phyloP scores from a whole-genome alignment of 108 stramenopile genomes.

The Phaeodactylum tricornutum region DNA sequence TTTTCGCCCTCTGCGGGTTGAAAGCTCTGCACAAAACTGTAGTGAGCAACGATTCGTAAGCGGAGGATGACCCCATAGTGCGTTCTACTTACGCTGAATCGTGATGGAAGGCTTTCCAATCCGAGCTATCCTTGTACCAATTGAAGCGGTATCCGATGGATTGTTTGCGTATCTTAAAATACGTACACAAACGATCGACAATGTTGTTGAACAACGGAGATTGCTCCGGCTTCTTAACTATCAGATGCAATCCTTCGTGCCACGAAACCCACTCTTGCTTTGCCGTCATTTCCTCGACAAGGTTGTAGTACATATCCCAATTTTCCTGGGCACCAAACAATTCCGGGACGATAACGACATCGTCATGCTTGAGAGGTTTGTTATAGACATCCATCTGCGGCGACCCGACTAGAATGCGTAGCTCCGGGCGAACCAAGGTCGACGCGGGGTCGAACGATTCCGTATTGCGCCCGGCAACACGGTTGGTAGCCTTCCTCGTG shows the following conservation, averaged over 20 bases:
- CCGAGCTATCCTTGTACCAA: conserved; percentile 75
- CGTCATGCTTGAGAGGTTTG: conserved; percentile 61
- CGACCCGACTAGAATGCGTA: conserved; percentile 45
- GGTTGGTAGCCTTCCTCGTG: conserved; percentile 29
- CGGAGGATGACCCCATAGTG: conserved; percentile 1
- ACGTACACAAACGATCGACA: conserved; percentile 51
- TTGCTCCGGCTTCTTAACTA: conserved; percentile 56
- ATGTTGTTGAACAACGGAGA: conserved; percentile 51
- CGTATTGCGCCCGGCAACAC: conserved; percentile 45
- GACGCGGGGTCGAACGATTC: conserved; percentile 66
- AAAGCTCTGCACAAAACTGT: too few species aligned
- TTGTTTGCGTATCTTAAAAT: conserved; percentile 46
- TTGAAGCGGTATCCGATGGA: conserved; percentile 68
- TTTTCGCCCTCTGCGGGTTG: conserved; percentile 65
- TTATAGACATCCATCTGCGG: conserved; percentile 6
- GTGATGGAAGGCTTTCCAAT: conserved; percentile 91
- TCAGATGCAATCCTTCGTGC: conserved; percentile 83
- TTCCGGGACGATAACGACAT: conserved; percentile 84
- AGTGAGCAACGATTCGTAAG: too few species aligned
- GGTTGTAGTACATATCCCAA: conserved; percentile 67
- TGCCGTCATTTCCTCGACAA: conserved; percentile 63
- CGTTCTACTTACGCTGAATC: conserved; percentile 81
- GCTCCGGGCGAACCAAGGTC: conserved; percentile 63
- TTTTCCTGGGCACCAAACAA: conserved; percentile 64
- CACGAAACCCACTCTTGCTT: conserved; percentile 71